A percentile compares a stretch with the other conserved stretches of the same genome.
phyloP scores from a whole-genome alignment of 805 yeast genomes.

The Cyberlindnera mycetangii region DNA sequence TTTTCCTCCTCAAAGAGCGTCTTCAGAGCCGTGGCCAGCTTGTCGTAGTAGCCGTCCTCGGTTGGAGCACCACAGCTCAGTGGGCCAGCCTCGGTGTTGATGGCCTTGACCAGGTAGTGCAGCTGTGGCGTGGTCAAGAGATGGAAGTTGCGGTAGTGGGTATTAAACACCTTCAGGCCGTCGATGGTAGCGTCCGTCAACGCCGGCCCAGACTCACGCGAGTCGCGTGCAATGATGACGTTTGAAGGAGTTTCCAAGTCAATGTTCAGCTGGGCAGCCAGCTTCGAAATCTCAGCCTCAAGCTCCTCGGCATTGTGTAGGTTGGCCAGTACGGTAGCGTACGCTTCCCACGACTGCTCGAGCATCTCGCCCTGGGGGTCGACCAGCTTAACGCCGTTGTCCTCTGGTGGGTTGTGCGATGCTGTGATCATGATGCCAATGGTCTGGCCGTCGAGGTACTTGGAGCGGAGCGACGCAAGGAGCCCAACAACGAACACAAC shows the following conservation, averaged over 20 bases:
- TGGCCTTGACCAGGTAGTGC: conserved; percentile 76
- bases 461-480: conserved; percentile 80
- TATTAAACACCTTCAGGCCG: conserved; percentile 53
- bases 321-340: conserved; percentile 82
- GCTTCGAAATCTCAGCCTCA: conserved; percentile 31
- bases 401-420: conserved; percentile 88
- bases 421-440: conserved; percentile 98
- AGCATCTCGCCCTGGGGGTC: conserved; percentile 94
- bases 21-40: conserved; percentile 53
- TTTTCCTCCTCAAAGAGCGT: conserved; percentile 36
- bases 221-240: conserved; percentile 78
- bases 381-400: conserved; percentile 90
- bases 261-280: conserved; percentile 43
- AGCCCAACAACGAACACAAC: conserved; percentile 84
- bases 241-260: conserved; percentile 41
- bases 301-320: conserved; percentile 47
- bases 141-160: conserved; percentile 54
- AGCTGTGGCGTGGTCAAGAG: conserved; percentile 90
- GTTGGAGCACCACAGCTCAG: conserved; percentile 55
- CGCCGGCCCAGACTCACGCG: conserved; percentile 78
- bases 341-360: conserved; percentile 75
- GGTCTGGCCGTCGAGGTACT: conserved; percentile 58
- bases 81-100: conserved; percentile 49
- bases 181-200: conserved; percentile 57
- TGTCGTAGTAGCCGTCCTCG: conserved; percentile 67